A percentile compares a stretch with the other conserved stretches of the same genome.
Conservation (phyloP, 1,284 basidiomycete species). For the Leccinum pachyderme region DNA sequence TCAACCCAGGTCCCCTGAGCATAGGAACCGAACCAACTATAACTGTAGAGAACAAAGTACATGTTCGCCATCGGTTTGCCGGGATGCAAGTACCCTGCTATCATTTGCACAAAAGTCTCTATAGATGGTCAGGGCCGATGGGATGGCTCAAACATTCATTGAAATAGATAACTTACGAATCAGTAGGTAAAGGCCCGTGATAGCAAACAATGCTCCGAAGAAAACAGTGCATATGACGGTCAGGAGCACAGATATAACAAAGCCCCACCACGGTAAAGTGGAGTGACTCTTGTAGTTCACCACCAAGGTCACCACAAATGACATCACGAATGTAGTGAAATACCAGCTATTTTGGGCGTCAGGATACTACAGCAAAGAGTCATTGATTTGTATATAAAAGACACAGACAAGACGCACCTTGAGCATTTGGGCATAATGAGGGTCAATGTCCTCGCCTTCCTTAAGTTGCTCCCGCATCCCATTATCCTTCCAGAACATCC, state of each 20-base stretch:
- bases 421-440: conserved; percentile 54
- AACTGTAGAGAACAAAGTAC: conserved; percentile 57
- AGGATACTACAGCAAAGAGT: conserved; percentile 36
- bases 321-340: conserved; percentile 36
- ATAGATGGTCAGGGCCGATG: neutral
- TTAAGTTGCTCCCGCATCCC: conserved; percentile 34
- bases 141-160: neutral
- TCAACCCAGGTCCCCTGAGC: neutral
- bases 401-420: conserved; percentile 33
- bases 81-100: conserved; percentile 60
- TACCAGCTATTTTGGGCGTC: conserved; percentile 52
- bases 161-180: conserved; percentile 38
- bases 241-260: conserved; percentile 41
- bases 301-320: conserved; percentile 41
- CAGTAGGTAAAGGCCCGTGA: conserved; percentile 51
- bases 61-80: conserved; percentile 60
- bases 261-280: conserved; percentile 50
- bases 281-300: conserved; percentile 49
- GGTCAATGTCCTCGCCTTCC: conserved; percentile 40
- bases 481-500: conserved; percentile 45
- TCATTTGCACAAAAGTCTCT: conserved; percentile 49
- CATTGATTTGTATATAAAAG: neutral
- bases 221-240: conserved; percentile 44
- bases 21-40: conserved; percentile 32
- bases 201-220: conserved; percentile 48